phyloP scores from a whole-genome alignment of 345 rosid species.

The Gossypium mustelinum region DNA sequence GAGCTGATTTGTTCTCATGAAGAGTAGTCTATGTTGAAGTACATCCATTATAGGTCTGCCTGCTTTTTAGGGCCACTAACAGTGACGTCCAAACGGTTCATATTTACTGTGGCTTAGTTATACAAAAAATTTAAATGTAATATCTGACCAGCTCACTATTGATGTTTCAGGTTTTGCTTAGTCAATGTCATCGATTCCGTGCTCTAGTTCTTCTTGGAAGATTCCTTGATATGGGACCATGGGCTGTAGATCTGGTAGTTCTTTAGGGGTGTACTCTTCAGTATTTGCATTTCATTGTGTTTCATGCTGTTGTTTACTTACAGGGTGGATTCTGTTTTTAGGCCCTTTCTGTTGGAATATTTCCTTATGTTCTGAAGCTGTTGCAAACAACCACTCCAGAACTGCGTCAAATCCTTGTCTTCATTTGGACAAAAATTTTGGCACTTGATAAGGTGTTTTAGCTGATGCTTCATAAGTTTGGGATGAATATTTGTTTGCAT shows the following conservation, averaged over 20 bases:
- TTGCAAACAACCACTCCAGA: constrained; percentile 91
- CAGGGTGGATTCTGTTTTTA: constrained; percentile 32
- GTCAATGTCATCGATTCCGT: constrained; percentile 96
- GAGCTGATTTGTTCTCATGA: not conserved
- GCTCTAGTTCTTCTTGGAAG: constrained; percentile 97
- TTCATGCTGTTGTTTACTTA: constrained; percentile 17
- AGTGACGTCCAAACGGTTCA: not conserved
- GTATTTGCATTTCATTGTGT: constrained; percentile 7
- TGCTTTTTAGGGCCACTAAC: not conserved
- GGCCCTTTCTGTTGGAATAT: constrained; percentile 99
- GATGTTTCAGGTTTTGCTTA: constrained; percentile 80
- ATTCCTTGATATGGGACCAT: constrained; percentile 98
- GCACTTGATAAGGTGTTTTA: constrained; percentile 90
- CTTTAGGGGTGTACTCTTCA: constrained; percentile 12
- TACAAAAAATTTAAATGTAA: not conserved
- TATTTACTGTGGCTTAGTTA: constrained; percentile 4
- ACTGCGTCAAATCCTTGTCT: constrained; percentile 94
- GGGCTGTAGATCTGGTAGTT: constrained; percentile 98
- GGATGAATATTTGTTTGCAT: not conserved
- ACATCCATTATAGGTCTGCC: not conserved
- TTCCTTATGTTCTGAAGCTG: constrained; percentile 94
- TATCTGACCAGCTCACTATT: constrained; percentile 18
- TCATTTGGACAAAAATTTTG: constrained; percentile 98
- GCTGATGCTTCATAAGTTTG: not conserved
- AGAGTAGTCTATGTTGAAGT: not conserved